phyloP scores from a whole-genome alignment of 352 stramenopile genomes.

The Halophytophthora polymorphica region DNA sequence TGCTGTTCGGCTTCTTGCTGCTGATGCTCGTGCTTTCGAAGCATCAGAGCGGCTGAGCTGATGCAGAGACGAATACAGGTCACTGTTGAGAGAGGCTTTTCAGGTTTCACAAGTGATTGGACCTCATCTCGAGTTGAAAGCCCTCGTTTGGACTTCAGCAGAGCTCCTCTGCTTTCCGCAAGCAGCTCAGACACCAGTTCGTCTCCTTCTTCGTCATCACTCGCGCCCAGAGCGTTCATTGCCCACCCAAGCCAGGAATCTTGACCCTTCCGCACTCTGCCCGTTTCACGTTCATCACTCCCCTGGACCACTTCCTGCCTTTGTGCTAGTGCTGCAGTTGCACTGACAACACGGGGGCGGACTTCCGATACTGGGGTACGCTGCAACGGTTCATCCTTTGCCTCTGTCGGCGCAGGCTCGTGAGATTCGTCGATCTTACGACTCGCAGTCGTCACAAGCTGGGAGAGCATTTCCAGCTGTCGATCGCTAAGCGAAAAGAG shows the following conservation, averaged over 20 bases:
- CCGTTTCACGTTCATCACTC: constrained; percentile 3
- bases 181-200: constrained; percentile 68
- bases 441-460: constrained; percentile 49
- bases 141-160: constrained; percentile 27
- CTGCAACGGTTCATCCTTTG: constrained; percentile 1
- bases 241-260: constrained; percentile 69
- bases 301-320: too few species aligned
- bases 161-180: constrained; percentile 53
- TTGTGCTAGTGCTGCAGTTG: neutral
- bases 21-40: constrained; percentile 52
- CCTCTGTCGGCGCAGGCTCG: neutral
- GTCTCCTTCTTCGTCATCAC: constrained; percentile 59
- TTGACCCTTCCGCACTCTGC: constrained; percentile 10
- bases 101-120: constrained; percentile 7
- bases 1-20: constrained; percentile 6
- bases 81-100: constrained; percentile 22
- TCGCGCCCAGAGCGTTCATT: constrained; percentile 52
- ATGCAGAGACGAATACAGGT: constrained; percentile 60
- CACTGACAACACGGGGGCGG: neutral
- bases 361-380: too few species aligned
- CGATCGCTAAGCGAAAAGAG: constrained; percentile 79
- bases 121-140: constrained; percentile 12
- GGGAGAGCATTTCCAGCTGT: constrained; percentile 77
- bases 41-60: constrained; percentile 50
- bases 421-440: constrained; percentile 23